Conservation (phyloP, 768 basidiomycete species). For the Multifurca ochricompacta region DNA sequence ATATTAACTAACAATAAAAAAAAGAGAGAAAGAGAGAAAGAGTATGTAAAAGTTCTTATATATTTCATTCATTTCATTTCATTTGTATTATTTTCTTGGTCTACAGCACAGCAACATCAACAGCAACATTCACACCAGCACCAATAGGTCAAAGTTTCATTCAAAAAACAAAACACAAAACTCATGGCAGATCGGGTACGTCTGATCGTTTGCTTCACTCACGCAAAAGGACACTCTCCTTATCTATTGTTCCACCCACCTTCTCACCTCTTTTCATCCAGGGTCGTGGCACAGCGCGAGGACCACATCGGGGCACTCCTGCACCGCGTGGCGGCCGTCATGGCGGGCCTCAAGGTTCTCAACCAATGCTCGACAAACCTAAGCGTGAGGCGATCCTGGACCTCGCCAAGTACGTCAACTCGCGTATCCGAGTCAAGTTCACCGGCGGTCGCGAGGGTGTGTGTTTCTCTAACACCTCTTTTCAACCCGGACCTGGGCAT, state of each 20-base stretch:
- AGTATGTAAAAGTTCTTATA: neutral
- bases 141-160: no score
- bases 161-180: neutral
- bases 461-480: conserved; percentile 4
- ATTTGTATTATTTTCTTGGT: no score
- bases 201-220: conserved; percentile 7
- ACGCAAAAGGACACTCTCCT: neutral
- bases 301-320: conserved; percentile 35
- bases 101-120: no score
- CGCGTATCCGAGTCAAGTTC: conserved; percentile 91
- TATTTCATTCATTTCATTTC: neutral
- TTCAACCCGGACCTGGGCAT: no score
- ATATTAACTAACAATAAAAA: neutral
- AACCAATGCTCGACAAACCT: conserved; percentile 60
- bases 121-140: no score
- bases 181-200: conserved; percentile 59
- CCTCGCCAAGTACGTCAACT: conserved; percentile 88
- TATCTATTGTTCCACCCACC: neutral
- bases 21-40: neutral
- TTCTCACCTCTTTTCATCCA: conserved; percentile 35
- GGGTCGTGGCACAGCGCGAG: conserved; percentile 53
- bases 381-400: conserved; percentile 94
- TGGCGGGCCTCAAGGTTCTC: conserved; percentile 39
- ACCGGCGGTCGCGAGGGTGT: conserved; percentile 95
- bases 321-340: conserved; percentile 37